phyloP scores from a whole-genome alignment of 371 early-diverging fungal species.

The Lichtheimia ramosa region DNA sequence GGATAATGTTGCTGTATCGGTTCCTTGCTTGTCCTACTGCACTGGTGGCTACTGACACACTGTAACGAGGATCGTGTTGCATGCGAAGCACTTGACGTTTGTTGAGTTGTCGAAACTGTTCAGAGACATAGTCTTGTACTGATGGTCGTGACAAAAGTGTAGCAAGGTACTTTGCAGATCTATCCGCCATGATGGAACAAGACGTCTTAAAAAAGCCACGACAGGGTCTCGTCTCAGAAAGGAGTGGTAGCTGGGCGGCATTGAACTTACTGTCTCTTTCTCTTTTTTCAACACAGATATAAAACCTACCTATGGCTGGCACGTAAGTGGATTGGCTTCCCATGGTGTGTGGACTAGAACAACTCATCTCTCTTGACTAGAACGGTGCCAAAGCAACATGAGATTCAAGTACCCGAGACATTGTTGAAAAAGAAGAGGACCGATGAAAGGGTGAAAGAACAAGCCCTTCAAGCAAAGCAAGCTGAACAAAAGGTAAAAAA shows the following conservation, averaged over 20 bases:
- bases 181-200: too few species aligned
- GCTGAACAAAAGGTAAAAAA: constrained; percentile 6
- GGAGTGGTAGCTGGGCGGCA: too few species aligned
- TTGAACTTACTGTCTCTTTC: too few species aligned
- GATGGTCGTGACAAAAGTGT: neutral
- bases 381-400: constrained; percentile 50
- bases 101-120: constrained; percentile 15
- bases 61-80: constrained; percentile 6
- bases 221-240: too few species aligned
- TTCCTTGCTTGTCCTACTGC: constrained; percentile 24
- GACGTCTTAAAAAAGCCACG: too few species aligned
- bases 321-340: too few species aligned
- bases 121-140: constrained; percentile 6
- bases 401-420: constrained; percentile 88
- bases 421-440: constrained; percentile 95
- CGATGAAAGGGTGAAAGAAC: constrained; percentile 76
- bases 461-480: neutral
- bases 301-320: too few species aligned
- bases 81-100: constrained; percentile 10
- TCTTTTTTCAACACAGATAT: too few species aligned
- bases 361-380: too few species aligned
- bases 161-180: neutral
- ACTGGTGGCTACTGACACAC: constrained; percentile 9
- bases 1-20: constrained; percentile 57
- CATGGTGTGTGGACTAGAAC: too few species aligned